Conservation (phyloP, 495 filamentous ascomycete genomes). For the Rostrohypoxylon terebratum region DNA sequence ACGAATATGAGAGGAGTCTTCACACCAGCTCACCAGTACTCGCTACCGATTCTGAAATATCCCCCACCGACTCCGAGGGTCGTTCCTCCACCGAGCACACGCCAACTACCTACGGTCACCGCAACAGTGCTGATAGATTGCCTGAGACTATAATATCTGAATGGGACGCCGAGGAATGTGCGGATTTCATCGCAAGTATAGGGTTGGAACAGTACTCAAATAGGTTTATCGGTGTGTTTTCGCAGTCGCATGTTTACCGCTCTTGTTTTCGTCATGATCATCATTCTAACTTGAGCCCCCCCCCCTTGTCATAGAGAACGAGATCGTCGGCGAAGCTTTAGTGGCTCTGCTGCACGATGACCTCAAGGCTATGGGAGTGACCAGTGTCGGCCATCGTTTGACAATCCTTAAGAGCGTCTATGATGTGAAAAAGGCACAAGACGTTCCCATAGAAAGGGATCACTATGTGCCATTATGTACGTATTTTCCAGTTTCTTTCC, state of each 20-base stretch:
- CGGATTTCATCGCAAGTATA: constrained; percentile 82
- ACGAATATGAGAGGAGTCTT: constrained; percentile 89
- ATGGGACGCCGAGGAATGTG: constrained; percentile 90
- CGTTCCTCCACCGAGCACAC: constrained; percentile 83
- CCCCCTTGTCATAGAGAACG: constrained; percentile 74
- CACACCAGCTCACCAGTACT: constrained; percentile 77
- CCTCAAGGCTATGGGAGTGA: constrained; percentile 91
- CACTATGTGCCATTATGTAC: constrained; percentile 94
- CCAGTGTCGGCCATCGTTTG: constrained; percentile 91
- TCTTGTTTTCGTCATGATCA: constrained; percentile 29
- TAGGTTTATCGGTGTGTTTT: constrained; percentile 76
- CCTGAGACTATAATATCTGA: constrained; percentile 85
- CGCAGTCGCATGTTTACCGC: neutral
- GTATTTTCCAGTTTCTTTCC: constrained; percentile 48
- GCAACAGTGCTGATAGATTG: constrained; percentile 72
- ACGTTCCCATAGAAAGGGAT: constrained; percentile 88
- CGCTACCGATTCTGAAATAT: constrained; percentile 80
- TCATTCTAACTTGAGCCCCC: constrained; percentile 47
- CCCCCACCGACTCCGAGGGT: constrained; percentile 82
- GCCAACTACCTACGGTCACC: constrained; percentile 83
- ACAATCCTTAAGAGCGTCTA: constrained; percentile 96
- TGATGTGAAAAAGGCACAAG: constrained; percentile 91
- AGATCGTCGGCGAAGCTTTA: constrained; percentile 91
- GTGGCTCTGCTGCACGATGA: constrained; percentile 91
- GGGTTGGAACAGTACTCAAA: constrained; percentile 87